These are phyloP conservation scores for Aspergillus brunneoviolaceus DNA, from an alignment of 2,329 filamentous ascomycete genomes.

Conservation along the genomic window DNA sequence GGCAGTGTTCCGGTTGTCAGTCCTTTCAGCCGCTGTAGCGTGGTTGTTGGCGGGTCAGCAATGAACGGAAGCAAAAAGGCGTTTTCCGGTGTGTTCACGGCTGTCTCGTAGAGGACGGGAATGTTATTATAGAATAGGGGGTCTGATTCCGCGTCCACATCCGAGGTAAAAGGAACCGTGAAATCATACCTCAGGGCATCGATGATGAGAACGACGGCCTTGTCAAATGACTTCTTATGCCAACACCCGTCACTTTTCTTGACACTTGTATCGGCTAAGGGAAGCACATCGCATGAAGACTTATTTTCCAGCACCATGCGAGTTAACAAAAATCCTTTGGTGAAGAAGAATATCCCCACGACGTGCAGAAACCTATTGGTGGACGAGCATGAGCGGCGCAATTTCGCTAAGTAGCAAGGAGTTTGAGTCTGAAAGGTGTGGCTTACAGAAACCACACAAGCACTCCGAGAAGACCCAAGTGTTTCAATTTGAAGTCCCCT, in stretches of 20 bases:
- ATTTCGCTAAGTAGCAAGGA: background rate
- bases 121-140: constrained; percentile 83
- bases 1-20: constrained; percentile 92
- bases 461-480: constrained; percentile 39
- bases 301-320: constrained; percentile 75
- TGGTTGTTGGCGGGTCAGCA: constrained; percentile 92
- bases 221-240: constrained; percentile 92
- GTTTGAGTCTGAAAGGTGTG: background rate
- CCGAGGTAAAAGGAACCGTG: constrained; percentile 70
- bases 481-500: constrained; percentile 39
- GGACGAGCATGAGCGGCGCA: background rate
- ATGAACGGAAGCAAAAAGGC: constrained; percentile 94
- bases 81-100: constrained; percentile 70
- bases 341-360: constrained; percentile 86
- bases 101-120: constrained; percentile 81
- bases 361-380: constrained; percentile 65
- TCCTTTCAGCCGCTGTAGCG: constrained; percentile 87
- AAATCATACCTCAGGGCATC: constrained; percentile 97
- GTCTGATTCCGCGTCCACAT: constrained; percentile 44
- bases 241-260: constrained; percentile 71
- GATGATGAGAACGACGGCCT: constrained; percentile 84
- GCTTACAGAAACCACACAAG: constrained; percentile 44
- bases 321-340: constrained; percentile 89
- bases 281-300: constrained; percentile 67
- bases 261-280: constrained; percentile 52